These are phyloP conservation scores for Puya raimondii DNA, from an alignment of 176 grass and related monocot genomes.

Conservation along the genomic window DNA sequence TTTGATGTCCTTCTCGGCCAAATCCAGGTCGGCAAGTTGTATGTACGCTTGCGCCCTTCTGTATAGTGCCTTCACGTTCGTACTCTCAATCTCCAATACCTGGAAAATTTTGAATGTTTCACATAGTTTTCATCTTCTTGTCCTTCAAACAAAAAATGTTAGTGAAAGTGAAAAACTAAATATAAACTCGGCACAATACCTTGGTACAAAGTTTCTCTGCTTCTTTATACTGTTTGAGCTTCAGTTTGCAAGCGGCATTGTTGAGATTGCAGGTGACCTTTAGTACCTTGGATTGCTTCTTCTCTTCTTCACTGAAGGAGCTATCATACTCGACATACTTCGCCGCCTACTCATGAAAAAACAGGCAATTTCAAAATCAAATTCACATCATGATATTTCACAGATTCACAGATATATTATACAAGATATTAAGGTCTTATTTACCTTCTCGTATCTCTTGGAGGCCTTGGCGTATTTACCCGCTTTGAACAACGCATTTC, in stretches of 20 bases:
- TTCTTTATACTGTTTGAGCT: constrained; percentile 64
- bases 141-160: no score
- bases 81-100: constrained; percentile 66
- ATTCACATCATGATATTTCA: not conserved
- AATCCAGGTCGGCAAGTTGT: constrained; percentile 62
- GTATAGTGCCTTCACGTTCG: constrained; percentile 81
- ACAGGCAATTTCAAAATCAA: constrained; percentile 3
- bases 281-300: constrained; percentile 44
- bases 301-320: constrained; percentile 76
- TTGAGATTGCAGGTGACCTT: constrained; percentile 83
- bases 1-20: constrained; percentile 72
- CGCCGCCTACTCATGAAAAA: constrained; percentile 32
- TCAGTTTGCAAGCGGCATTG: constrained; percentile 77
- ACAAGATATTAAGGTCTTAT: not conserved
- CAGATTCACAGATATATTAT: not conserved
- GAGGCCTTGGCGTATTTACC: constrained; percentile 65
- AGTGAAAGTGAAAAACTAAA: no score
- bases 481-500: constrained; percentile 62
- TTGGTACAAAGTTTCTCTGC: constrained; percentile 67
- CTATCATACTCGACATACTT: constrained; percentile 54
- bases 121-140: no score
- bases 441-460: constrained; percentile 76
- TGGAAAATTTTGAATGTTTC: constrained; percentile 17
- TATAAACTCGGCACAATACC: constrained; percentile 15
- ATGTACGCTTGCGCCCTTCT: constrained; percentile 66